These are phyloP conservation scores for Fusarium tanahbumbuense DNA, from an alignment of 2,329 filamentous ascomycete species.

Conservation along the genomic window DNA sequence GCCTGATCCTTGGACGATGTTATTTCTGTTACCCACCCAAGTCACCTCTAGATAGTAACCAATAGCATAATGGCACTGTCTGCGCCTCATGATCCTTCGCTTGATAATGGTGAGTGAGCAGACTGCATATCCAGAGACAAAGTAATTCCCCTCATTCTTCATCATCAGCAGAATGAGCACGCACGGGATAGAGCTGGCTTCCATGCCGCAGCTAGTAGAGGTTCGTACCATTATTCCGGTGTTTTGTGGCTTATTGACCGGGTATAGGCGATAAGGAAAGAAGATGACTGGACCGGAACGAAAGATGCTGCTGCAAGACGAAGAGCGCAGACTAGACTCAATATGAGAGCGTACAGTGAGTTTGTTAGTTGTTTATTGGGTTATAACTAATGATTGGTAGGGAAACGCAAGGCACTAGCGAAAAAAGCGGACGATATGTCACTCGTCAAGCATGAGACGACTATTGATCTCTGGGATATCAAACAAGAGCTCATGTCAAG, in stretches of 20 bases:
- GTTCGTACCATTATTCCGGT: not conserved
- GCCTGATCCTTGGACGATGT: accelerated
- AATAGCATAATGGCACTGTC: not conserved
- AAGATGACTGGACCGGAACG: constrained; percentile 61
- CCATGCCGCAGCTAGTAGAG: constrained; percentile 22
- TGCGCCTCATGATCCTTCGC: constrained; percentile 15
- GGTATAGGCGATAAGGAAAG: constrained; percentile 50
- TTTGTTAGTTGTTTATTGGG: too few relatives aligned
- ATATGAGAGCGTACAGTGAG: constrained; percentile 57
- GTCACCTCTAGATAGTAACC: not conserved
- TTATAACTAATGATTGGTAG: not conserved
- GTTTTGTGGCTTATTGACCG: not conserved
- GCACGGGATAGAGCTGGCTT: constrained; percentile 9
- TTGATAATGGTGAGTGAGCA: constrained; percentile 43
- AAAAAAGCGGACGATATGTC: not conserved
- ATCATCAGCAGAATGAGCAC: not conserved
- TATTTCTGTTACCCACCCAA: too few relatives aligned
- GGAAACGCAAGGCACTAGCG: constrained; percentile 19
- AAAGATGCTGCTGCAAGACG: constrained; percentile 56
- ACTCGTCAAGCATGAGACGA: not conserved
- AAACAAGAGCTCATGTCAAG: constrained; percentile 1
- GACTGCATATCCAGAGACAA: constrained; percentile 46
- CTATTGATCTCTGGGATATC: constrained; percentile 21
- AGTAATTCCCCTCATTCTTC: constrained; percentile 9
- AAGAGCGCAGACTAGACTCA: constrained; percentile 58